Evolutionary conservation across 495 filamentous ascomycete species (phyloP).

Genomic region (Lentithecium fluviatile): DNA sequence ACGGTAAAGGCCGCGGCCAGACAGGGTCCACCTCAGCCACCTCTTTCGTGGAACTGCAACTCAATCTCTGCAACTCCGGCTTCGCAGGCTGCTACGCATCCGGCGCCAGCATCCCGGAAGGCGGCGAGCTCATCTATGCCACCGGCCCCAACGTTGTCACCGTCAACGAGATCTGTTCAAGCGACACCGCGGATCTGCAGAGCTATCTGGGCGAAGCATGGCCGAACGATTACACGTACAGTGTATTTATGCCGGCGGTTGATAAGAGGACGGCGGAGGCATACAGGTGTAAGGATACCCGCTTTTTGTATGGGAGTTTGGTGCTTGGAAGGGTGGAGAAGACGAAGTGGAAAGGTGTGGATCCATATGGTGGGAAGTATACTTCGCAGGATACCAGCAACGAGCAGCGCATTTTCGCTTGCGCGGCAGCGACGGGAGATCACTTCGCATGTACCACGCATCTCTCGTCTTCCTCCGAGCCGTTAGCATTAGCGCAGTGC

Average conservation of each 20-base stretch:
- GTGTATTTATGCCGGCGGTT: constrained; percentile 18
- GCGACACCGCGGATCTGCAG: constrained; percentile 10
- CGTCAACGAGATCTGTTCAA: constrained; percentile 19
- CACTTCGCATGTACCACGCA: constrained; percentile 22
- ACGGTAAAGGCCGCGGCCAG: constrained; percentile 8
- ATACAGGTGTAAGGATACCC: constrained; percentile 20
- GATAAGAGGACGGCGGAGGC: constrained; percentile 1
- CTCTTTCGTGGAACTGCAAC: constrained; percentile 10
- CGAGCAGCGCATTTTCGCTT: constrained; percentile 16
- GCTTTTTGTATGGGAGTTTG: constrained; percentile 12
- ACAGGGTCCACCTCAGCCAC: constrained; percentile 9
- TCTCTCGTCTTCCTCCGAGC: background rate
- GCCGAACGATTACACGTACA: constrained; percentile 22
- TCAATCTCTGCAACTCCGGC: constrained; percentile 22
- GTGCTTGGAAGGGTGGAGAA: constrained; percentile 9
- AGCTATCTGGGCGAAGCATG: constrained; percentile 9
- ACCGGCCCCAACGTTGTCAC: constrained; percentile 19
- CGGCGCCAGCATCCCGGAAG: constrained; percentile 18
- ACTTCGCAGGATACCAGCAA: constrained; percentile 4
- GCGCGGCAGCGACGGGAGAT: constrained; percentile 11
- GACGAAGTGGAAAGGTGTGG: background rate
- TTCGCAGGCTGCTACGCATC: constrained; percentile 6
- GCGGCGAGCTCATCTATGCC: constrained; percentile 13
- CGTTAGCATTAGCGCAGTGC: constrained; percentile 15
- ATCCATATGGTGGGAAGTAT: constrained; percentile 16